A percentile compares a stretch with the other conserved stretches of the same genome.
These are phyloP conservation scores for Lipomyces kockii DNA, from an alignment of 805 yeast genomes.

Conservation along the genomic window DNA sequence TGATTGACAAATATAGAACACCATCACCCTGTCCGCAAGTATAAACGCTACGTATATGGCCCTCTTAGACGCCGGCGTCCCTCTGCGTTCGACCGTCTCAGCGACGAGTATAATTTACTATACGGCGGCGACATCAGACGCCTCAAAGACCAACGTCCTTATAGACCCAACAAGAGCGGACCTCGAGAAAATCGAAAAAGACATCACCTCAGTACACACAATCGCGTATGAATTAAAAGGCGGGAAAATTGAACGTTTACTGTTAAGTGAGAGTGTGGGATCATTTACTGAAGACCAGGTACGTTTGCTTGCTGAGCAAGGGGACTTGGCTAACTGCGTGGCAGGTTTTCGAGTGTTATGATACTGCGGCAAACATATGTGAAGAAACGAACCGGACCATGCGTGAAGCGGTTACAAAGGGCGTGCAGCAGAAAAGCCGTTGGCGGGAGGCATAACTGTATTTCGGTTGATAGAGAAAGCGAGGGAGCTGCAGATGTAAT, in stretches of 20 bases:
- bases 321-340: background rate
- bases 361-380: constrained; percentile 55
- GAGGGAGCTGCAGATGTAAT: background rate
- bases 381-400: constrained; percentile 51
- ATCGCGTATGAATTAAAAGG: constrained; percentile 63
- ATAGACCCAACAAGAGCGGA: constrained; percentile 47
- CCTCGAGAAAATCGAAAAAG: constrained; percentile 25
- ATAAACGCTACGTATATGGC: constrained; percentile 78
- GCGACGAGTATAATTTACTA: constrained; percentile 22
- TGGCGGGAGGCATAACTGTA: constrained; percentile 15
- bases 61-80: constrained; percentile 77
- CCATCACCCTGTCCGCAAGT: constrained; percentile 66
- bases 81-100: constrained; percentile 48
- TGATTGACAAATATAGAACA: constrained; percentile 38
- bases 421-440: constrained; percentile 6
- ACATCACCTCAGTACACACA: constrained; percentile 61
- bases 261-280: constrained; percentile 78
- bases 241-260: constrained; percentile 57
- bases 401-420: constrained; percentile 51
- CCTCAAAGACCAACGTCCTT: constrained; percentile 59
- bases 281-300: constrained; percentile 59
- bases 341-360: constrained; percentile 56
- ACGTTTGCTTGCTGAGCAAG: background rate
- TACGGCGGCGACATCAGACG: background rate
- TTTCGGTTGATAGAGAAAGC: background rate